Base-by-base conservation (phyloP, 1,284 basidiomycete species). In the Xerocomus tenax region DNA sequence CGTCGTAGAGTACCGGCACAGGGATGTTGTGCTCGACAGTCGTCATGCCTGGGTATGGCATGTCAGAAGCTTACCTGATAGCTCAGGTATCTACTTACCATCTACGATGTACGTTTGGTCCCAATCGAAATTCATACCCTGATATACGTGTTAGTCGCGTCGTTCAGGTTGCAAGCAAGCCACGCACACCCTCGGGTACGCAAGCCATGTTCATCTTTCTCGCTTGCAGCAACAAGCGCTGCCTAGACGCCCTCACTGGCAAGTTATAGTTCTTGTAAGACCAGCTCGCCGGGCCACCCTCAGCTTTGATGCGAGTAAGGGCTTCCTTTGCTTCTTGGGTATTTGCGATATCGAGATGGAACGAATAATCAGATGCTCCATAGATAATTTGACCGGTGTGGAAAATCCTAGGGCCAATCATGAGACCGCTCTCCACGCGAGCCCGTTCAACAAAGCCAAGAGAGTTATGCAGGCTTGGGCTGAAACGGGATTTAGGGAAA, bases 231-330 rank as follows among this genome's bases (percentile, higher is more conserved):
- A 87, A 67, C 40, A 87, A 65, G 29, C 84, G 71, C 58, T 87
- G 84, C 10, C 84, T 74, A 21, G 84, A 82, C 19, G 84, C 82
- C 15, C 83, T 73, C 21, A 76, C 77, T 16, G 84, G 83, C 13
- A 82, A 59, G 52, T 84, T 81, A 58, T 87, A 87, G 55, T 85
- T 87, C 68, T 87, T 87, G 61, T 87, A 87, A 10, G 82, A 85
- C 58, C 81, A 81, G 54, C 74, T 77, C 0, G 77, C 75, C 9
- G 78, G 74, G 1, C 84, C 84, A 38, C 82, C 84, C 60, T 87
- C 84, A 3, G 70, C 81, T 57, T 84, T 84, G 61, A 87, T 79
- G 47, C 84, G 74, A 5, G 75, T 65, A 19, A 87, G 69, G 0
- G 83, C 81, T 48, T 81, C 79, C 50, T 69, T 67, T 3, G 84